These are phyloP conservation scores for Wickerhamiella allomyrinae DNA, from an alignment of 805 yeast genomes.

Conservation along the genomic window DNA sequence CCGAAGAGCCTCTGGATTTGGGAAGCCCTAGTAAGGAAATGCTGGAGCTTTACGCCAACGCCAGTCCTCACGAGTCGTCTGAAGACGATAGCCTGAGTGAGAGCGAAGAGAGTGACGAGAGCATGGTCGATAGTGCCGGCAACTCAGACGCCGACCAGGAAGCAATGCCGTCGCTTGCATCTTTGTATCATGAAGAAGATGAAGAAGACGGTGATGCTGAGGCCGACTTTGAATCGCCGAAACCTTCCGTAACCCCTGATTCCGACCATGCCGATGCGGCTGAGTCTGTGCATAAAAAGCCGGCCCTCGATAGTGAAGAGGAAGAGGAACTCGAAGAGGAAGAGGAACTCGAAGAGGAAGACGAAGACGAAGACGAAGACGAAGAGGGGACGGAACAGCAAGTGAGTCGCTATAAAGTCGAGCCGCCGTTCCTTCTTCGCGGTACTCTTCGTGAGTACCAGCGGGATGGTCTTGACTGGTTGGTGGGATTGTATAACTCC, in stretches of 20 bases:
- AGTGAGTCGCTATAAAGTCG: conserved; percentile 27
- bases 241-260: background rate
- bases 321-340: conserved; percentile 12
- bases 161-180: conserved; percentile 1
- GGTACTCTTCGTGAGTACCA: conserved; percentile 85
- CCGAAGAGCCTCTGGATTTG: background rate
- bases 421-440: conserved; percentile 54
- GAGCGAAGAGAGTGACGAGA: conserved; percentile 7
- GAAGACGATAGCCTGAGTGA: conserved; percentile 18
- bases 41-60: conserved; percentile 7
- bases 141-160: background rate
- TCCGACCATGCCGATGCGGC: background rate
- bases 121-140: background rate
- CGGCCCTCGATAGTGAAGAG: conserved; percentile 27
- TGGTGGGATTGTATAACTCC: conserved; percentile 83
- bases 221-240: conserved; percentile 8
- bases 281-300: too few relatives aligned
- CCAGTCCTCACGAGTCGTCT: conserved; percentile 15
- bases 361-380: conserved; percentile 15
- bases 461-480: conserved; percentile 93
- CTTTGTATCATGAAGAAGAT: conserved; percentile 17
- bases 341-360: conserved; percentile 18
- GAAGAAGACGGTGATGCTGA: conserved; percentile 24
- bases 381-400: background rate
- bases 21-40: conserved; percentile 11